Percentiles rank a stretch among this genome's conserved stretches.
Evolutionary conservation across 345 rosid genomes (phyloP).

Genomic region (Pugionium cornutum): DNA sequence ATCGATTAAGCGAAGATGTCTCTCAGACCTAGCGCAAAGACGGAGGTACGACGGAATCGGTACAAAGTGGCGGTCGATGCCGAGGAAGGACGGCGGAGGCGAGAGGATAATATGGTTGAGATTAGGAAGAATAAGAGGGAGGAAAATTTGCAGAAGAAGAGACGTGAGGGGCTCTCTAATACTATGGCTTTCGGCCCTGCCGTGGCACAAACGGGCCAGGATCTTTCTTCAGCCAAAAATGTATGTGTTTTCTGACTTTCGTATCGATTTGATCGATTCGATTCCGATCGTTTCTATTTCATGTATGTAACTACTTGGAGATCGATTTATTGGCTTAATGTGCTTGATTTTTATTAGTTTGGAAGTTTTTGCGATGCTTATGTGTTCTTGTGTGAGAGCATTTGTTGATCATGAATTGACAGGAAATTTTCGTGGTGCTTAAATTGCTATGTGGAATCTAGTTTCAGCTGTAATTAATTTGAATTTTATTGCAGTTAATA

Average conservation of each 20-base stretch:
- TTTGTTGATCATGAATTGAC: not conserved
- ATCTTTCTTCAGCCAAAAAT: too few relatives aligned
- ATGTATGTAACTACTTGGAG: not conserved
- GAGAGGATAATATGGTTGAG: conserved; percentile 88
- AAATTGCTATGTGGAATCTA: not conserved
- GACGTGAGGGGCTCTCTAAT: conserved; percentile 65
- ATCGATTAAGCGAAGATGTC: conserved; percentile 49
- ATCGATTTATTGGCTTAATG: not conserved
- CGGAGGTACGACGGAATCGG: conserved; percentile 64
- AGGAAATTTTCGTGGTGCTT: not conserved
- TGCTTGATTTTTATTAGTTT: not conserved
- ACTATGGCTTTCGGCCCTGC: conserved; percentile 20
- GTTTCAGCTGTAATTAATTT: not conserved
- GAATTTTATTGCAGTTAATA: conserved; percentile 43
- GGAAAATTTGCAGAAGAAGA: conserved; percentile 73
- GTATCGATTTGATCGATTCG: not conserved
- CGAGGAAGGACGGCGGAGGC: conserved; percentile 77
- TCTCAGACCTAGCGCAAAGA: conserved; percentile 67
- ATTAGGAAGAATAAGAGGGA: conserved; percentile 80
- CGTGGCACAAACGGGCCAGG: too few relatives aligned
- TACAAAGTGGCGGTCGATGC: conserved; percentile 78
- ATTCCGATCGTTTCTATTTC: not conserved
- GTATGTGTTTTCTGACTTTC: not conserved
- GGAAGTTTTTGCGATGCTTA: not conserved
- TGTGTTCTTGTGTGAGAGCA: not conserved